phyloP scores from a whole-genome alignment of 495 filamentous ascomycete genomes.

The Parachaetomium inaequale region DNA sequence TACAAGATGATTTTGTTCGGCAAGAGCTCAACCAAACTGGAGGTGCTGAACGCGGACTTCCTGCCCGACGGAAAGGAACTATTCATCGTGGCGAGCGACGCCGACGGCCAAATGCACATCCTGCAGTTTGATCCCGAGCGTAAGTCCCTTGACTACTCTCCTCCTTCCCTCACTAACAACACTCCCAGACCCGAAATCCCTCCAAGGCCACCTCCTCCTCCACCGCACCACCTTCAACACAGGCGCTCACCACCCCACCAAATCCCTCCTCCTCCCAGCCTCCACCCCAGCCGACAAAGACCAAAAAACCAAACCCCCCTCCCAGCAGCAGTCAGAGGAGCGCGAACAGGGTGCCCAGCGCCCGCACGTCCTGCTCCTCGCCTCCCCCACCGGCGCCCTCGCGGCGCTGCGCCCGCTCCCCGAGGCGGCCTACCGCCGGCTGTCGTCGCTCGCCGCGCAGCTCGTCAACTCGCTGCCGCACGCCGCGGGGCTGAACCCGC shows the following conservation, averaged over 20 bases:
- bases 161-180: constrained; percentile 23
- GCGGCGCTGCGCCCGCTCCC: constrained; percentile 72
- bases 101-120: constrained; percentile 80
- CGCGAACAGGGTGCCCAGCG: constrained; percentile 5
- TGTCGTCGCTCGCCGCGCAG: constrained; percentile 77
- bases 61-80: constrained; percentile 80
- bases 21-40: constrained; percentile 69
- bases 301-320: not conserved
- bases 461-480: constrained; percentile 72
- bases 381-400: constrained; percentile 68
- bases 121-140: constrained; percentile 92
- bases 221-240: constrained; percentile 80
- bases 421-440: constrained; percentile 76
- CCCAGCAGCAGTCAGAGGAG: constrained; percentile 21
- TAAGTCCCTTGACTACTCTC: constrained; percentile 32
- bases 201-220: constrained; percentile 81
- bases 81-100: constrained; percentile 76
- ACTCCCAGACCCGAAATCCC: constrained; percentile 78
- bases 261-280: constrained; percentile 70
- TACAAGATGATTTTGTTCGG: constrained; percentile 95
- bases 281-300: constrained; percentile 34
- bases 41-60: constrained; percentile 81
- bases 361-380: constrained; percentile 64
- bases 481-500: constrained; percentile 75
- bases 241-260: constrained; percentile 70